phyloP scores from a whole-genome alignment of 345 rosid species.

The Citrus cavaleriei region DNA sequence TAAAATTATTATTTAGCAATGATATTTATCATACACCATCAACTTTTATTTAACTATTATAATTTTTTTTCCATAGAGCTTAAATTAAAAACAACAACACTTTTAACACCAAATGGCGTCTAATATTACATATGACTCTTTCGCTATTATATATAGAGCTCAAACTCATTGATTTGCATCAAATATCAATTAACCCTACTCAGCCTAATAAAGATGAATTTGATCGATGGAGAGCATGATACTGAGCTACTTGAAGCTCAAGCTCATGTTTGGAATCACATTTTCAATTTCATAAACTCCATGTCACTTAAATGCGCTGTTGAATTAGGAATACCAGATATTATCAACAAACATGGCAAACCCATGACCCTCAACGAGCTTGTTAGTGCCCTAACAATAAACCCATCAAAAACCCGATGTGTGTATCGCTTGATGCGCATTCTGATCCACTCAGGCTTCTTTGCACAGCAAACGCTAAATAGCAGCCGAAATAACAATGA shows the following conservation, averaged over 20 bases:
- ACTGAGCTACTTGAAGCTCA: slow-evolving; percentile 31
- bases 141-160: background rate
- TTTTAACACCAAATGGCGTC: no score
- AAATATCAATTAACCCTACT: background rate
- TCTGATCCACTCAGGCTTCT: no score
- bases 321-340: slow-evolving; percentile 42
- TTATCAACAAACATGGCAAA: slow-evolving; percentile 38
- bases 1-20: no score
- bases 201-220: background rate
- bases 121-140: background rate
- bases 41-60: no score
- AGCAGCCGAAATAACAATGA: background rate
- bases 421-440: no score
- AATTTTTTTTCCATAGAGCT: no score
- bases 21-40: no score
- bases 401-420: no score
- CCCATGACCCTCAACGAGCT: slow-evolving; percentile 38
- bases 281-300: slow-evolving; percentile 36
- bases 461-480: no score
- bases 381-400: slow-evolving; percentile 16
- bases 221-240: background rate
- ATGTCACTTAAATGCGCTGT: slow-evolving; percentile 44
- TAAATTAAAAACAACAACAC: no score
- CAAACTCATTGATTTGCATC: background rate
- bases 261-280: slow-evolving; percentile 33